Conservation (phyloP, 257 asterid genomes). For the Galeopsis tetrahit region DNA sequence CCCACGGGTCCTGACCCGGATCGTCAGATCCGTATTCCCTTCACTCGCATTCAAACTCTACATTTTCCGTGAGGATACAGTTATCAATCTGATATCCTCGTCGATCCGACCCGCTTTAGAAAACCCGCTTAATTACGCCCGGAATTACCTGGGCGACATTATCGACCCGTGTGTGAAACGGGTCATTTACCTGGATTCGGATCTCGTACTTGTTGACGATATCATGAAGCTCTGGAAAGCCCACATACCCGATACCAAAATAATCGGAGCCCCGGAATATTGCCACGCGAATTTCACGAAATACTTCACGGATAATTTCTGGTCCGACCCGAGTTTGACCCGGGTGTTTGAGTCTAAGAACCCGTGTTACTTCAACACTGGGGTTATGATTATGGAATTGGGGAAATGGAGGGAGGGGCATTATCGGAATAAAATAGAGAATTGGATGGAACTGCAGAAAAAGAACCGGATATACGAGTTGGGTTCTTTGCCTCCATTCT, state of each 20-base stretch:
- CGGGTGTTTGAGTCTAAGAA: constrained; percentile 49
- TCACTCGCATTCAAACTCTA: constrained; percentile 66
- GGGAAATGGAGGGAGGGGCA: constrained; percentile 72
- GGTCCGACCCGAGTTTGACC: constrained; percentile 62
- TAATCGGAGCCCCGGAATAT: constrained; percentile 76
- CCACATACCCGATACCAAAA: constrained; percentile 32
- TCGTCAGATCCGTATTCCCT: constrained; percentile 61
- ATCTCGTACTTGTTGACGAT: constrained; percentile 66
- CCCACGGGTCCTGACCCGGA: constrained; percentile 56
- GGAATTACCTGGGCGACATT: constrained; percentile 71
- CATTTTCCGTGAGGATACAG: constrained; percentile 70
- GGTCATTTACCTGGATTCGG: constrained; percentile 75
- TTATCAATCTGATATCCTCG: constrained; percentile 62
- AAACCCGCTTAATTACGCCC: constrained; percentile 80
- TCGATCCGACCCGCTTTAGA: constrained; percentile 72
- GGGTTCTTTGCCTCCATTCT: constrained; percentile 75
- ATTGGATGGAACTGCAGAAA: constrained; percentile 79
- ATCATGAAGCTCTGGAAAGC: constrained; percentile 58
- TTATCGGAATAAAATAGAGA: constrained; percentile 54
- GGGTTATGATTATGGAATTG: constrained; percentile 80
- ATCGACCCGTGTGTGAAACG: constrained; percentile 70
- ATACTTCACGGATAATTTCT: constrained; percentile 64
- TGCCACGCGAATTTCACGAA: constrained; percentile 76
- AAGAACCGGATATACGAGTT: constrained; percentile 65
- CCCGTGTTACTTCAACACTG: constrained; percentile 84